Base-by-base conservation (phyloP, 805 yeast genomes). In the Wickerhamiella shivajii region DNA sequence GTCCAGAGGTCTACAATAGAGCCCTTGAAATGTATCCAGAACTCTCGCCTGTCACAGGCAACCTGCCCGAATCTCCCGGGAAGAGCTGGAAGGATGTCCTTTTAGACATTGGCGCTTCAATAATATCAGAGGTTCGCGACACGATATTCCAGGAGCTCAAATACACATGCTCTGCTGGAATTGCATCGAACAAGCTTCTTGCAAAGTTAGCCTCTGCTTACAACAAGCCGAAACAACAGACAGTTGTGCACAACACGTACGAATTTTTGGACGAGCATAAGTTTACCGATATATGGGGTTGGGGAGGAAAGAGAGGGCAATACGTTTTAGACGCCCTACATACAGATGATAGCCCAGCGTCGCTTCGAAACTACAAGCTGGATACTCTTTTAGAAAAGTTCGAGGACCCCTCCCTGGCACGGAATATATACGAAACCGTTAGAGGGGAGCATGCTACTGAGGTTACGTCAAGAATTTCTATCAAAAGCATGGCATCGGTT, bases 231-330 rank as follows among this genome's bases (percentile, higher is more conserved):
- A 72, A 81, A 50, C 71, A 74, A 27, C 97, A 90, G 51, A 81
- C 96, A 0, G 63, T 80, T 2, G 63, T 90, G 0, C 52, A 75
- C 18, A 67, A 67, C 26, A 46, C 49, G 1, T 55, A 68, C 11
- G 45, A 49, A 0, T 90, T 87, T 50, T 52, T 85, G 8, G 60
- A 60, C 19, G 61, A 66, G 17, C 74, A 76, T 50, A 69, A 72
- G 38, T 50, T 87, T 14, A 67, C 70, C 0, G 93, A 84, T 44
- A 69, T 87, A 37, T 77, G 93, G 68, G 83, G 93, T 0, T 60
- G 87, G 64, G 97, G 98, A 5, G 98, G 97, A 2, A 81, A 80
- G 43, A 55, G 66, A 7, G 98, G 98, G 0, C 73, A 74, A 8
- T 56, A 59, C 9, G 60, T 83, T 1, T 40, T 63, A 12, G 51